Evolutionary conservation across 495 filamentous ascomycete genomes (phyloP).

Genomic region (Poronia punctata): DNA sequence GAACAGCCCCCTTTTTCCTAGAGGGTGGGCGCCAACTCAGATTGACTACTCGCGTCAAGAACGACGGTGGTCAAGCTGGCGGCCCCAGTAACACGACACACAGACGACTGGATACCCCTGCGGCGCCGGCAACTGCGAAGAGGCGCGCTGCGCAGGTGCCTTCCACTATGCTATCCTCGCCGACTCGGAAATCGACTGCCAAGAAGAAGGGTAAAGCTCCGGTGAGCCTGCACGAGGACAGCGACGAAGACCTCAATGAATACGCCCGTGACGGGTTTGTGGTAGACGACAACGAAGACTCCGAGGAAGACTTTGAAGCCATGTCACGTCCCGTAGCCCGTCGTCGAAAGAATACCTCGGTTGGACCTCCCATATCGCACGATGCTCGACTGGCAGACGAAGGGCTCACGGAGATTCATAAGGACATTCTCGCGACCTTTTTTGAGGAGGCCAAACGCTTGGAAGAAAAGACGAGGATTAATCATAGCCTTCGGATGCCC

Average conservation of each 20-base stretch:
- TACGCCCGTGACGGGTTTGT: conserved; percentile 49
- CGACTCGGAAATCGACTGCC: conserved; percentile 40
- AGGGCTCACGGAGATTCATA: conserved; percentile 43
- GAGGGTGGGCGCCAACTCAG: conserved; percentile 20
- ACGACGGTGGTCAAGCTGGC: conserved; percentile 17
- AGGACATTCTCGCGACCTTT: conserved; percentile 53
- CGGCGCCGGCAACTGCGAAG: conserved; percentile 23
- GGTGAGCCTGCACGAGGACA: conserved; percentile 25
- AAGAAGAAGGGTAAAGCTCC: conserved; percentile 43
- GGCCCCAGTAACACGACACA: conserved; percentile 12
- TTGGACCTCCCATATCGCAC: conserved; percentile 65
- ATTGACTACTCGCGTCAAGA: conserved; percentile 28
- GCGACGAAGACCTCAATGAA: conserved; percentile 34
- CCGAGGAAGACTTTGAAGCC: conserved; percentile 54
- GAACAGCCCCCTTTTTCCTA: conserved; percentile 23
- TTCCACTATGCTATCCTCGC: conserved; percentile 85
- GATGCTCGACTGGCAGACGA: conserved; percentile 58
- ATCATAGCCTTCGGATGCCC: conserved; percentile 54
- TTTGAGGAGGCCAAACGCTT: conserved; percentile 62
- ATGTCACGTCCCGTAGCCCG: conserved; percentile 34
- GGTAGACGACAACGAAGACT: conserved; percentile 38
- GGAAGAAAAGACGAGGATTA: conserved; percentile 59
- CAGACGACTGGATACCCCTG: conserved; percentile 13
- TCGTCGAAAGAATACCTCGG: conserved; percentile 15
- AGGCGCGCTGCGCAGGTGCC: conserved; percentile 20